Evolutionary conservation across 2,329 filamentous ascomycete genomes (phyloP), one percentile per base, ranked within the genome.

Genomic region (Talaromyces sp.): DNA sequence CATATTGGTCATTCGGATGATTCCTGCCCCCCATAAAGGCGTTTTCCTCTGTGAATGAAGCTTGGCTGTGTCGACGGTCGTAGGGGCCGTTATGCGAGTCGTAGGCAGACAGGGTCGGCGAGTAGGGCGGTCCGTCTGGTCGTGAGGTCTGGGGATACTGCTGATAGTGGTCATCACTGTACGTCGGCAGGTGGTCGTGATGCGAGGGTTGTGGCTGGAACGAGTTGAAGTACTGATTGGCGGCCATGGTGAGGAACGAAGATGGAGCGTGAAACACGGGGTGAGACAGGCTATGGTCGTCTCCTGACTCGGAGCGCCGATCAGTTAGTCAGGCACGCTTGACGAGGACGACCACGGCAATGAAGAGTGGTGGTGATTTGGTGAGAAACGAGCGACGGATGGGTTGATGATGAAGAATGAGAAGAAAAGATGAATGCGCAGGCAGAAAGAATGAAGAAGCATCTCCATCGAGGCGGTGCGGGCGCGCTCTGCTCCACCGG

Each of bases 191-290:
- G 26, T 72, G 69, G n/a, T 71, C 68, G 62, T 73, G 73, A n/a
- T 64, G 65, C 27, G 70, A 68, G 14, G 72, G 69, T 50, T 67
- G 62, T 35, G 66, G 69, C 55, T 72, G 71, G 64, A 77, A 76
- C 10, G 26, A 63, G 66, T 81, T 79, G 75, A 89, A 89, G 76
- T 90, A 90, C 68, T 89, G 84, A 77, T 86, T 83, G 64, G 84
- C 80, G 51, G 85, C 82, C 86, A 88, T 88, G 67, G 58, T 79
- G 72, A 3, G 11, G 6, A 13, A 2, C 11, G 17, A 2, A 46
- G 19, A 19, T 46, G 31, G 10, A 31, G 6, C 31, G 13, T 38
- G 35, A 38, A 38, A 38, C 35, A 38, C 35, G 35, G 35, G 17
- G 35, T 38, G 35, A 38, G 35, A 38, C 35, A 14, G 31, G 4